Evolutionary conservation across 1,284 basidiomycete genomes (phyloP).

Genomic region (Cryptococcus deneoformans): DNA sequence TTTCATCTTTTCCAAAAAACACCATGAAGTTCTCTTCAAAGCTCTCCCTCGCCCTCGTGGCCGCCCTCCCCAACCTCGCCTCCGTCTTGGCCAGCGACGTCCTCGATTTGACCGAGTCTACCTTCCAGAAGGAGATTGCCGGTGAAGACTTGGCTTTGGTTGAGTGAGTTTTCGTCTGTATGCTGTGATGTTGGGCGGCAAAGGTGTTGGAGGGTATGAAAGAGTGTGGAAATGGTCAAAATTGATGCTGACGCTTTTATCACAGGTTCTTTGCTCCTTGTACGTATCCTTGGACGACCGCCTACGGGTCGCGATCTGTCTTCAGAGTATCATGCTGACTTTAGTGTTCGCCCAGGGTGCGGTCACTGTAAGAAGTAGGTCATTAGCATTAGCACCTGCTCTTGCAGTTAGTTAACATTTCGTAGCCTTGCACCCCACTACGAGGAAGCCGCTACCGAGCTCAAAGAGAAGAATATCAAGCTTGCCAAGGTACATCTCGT

Average conservation of each 20-base stretch:
- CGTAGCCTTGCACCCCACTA: slow-evolving; percentile 77
- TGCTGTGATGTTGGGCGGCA: background rate
- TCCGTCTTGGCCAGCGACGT: slow-evolving; percentile 60
- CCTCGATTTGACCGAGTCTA: slow-evolving; percentile 64
- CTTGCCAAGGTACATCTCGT: slow-evolving; percentile 68
- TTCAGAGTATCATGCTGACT: background rate
- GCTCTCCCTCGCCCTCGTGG: slow-evolving; percentile 21
- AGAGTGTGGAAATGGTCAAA: background rate
- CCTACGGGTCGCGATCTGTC: background rate
- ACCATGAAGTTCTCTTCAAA: slow-evolving; percentile 9
- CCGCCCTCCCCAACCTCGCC: slow-evolving; percentile 25
- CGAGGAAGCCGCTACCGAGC: slow-evolving; percentile 88
- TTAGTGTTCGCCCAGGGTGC: slow-evolving; percentile 33
- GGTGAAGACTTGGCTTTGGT: slow-evolving; percentile 79
- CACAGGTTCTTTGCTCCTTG: slow-evolving; percentile 48
- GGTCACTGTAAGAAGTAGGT: slow-evolving; percentile 51
- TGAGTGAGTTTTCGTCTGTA: slow-evolving; percentile 58
- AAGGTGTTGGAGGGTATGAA: background rate
- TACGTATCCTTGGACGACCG: slow-evolving; percentile 19
- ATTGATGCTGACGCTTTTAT: background rate
- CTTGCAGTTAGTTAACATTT: background rate
- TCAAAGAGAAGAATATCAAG: slow-evolving; percentile 83
- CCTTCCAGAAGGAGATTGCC: slow-evolving; percentile 69
- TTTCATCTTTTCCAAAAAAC: background rate
- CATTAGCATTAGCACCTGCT: background rate